A percentile compares a stretch with the other conserved stretches of the same genome.
phyloP scores from a whole-genome alignment of 768 basidiomycete genomes.

The Trametes meyenii region DNA sequence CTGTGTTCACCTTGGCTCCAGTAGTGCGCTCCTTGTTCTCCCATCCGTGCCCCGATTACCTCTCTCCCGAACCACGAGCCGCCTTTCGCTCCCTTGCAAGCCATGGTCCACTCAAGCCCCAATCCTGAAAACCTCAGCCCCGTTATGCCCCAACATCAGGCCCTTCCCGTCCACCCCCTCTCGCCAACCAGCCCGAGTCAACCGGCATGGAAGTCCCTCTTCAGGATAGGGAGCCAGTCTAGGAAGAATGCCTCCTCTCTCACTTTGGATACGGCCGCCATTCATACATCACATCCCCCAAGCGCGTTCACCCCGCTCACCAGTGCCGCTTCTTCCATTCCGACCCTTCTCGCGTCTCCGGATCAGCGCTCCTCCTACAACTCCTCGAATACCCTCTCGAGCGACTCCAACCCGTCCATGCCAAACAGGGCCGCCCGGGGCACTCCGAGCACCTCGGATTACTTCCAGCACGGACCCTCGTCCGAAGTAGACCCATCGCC shows the following conservation, averaged over 20 bases:
- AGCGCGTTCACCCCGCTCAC: slow-evolving; percentile 36
- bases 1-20: background rate
- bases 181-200: slow-evolving; percentile 21
- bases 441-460: slow-evolving; percentile 28
- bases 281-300: slow-evolving; percentile 39
- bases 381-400: slow-evolving; percentile 76
- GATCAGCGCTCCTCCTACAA: slow-evolving; percentile 77
- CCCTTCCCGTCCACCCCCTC: slow-evolving; percentile 21
- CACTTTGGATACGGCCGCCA: slow-evolving; percentile 54
- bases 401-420: slow-evolving; percentile 58
- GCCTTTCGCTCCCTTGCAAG: slow-evolving; percentile 12
- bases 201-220: slow-evolving; percentile 70
- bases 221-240: slow-evolving; percentile 67
- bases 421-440: slow-evolving; percentile 26
- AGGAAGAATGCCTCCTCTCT: slow-evolving; percentile 61
- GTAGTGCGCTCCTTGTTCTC: slow-evolving; percentile 5
- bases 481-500: slow-evolving; percentile 20
- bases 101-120: slow-evolving; percentile 25
- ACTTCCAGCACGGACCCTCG: slow-evolving; percentile 26
- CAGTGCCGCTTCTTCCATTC: slow-evolving; percentile 23
- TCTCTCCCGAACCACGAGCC: slow-evolving; percentile 11
- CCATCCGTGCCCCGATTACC: slow-evolving; percentile 17
- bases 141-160: slow-evolving; percentile 26
- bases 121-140: slow-evolving; percentile 26
- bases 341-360: slow-evolving; percentile 44